phyloP scores from a whole-genome alignment of 2,329 filamentous ascomycete genomes.

The Keithomyces neogunnii region DNA sequence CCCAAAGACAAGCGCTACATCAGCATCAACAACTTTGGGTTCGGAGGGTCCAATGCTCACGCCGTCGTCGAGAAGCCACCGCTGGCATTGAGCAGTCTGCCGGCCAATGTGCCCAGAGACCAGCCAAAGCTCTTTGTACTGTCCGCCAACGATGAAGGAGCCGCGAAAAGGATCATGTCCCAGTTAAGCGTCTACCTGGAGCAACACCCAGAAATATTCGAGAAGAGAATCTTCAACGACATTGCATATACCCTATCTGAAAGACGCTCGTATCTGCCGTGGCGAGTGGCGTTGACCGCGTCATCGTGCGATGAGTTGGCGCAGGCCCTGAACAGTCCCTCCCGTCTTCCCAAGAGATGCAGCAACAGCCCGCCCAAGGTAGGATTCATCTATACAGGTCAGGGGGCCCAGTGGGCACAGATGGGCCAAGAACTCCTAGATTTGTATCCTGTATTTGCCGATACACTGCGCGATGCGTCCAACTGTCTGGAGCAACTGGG shows the following conservation, averaged over 20 bases:
- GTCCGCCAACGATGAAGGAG: constrained; percentile 28
- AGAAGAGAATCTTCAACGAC: constrained; percentile 34
- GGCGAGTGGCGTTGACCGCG: constrained; percentile 34
- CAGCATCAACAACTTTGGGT: constrained; percentile 28
- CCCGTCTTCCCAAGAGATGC: constrained; percentile 9
- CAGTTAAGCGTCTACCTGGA: constrained; percentile 30
- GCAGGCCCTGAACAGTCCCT: constrained; percentile 29
- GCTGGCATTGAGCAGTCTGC: neutral
- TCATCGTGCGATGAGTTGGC: constrained; percentile 36
- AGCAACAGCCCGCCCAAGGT: constrained; percentile 12
- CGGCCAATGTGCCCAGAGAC: constrained; percentile 1
- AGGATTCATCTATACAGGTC: constrained; percentile 30
- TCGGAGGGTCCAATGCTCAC: constrained; percentile 28
- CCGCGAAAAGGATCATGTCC: constrained; percentile 20
- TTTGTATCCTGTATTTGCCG: constrained; percentile 26
- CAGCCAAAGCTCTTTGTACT: constrained; percentile 32
- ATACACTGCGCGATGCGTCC: constrained; percentile 1
- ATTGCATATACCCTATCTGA: constrained; percentile 40
- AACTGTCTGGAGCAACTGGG: constrained; percentile 24
- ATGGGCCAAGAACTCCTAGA: constrained; percentile 30
- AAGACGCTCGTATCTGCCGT: constrained; percentile 33
- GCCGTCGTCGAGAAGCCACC: constrained; percentile 16
- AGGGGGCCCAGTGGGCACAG: constrained; percentile 28
- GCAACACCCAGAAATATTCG: constrained; percentile 32
- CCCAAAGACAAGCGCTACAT: constrained; percentile 9